Percentiles rank a stretch among this genome's conserved stretches.
Evolutionary conservation across 768 basidiomycete species (phyloP).

Genomic region (Hygrophoropsis aurantiaca): DNA sequence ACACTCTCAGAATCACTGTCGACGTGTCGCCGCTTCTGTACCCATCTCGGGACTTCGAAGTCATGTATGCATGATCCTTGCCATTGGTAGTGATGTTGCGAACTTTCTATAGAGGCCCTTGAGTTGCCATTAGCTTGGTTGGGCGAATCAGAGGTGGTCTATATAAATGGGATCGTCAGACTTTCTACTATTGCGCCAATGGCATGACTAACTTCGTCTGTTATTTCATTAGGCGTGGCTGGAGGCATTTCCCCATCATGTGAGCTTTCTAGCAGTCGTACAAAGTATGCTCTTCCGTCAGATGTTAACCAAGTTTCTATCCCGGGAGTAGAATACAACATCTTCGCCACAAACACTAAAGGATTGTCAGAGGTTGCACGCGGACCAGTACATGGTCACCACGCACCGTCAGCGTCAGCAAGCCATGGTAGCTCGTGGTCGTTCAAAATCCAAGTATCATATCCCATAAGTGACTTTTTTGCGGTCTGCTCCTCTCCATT

Average conservation of each 20-base stretch:
- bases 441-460: conserved; percentile 72
- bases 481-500: conserved; percentile 35
- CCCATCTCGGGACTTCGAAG: conserved; percentile 73
- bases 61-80: conserved; percentile 79
- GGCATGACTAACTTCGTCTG: conserved; percentile 39
- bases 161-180: conserved; percentile 2
- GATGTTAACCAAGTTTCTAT: conserved; percentile 85
- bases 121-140: conserved; percentile 9
- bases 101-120: conserved; percentile 7
- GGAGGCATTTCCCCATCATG: conserved; percentile 3
- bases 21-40: conserved; percentile 68
- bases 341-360: conserved; percentile 64
- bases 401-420: conserved; percentile 67
- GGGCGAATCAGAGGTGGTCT: conserved; percentile 7
- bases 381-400: not conserved
- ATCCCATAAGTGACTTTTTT: conserved; percentile 38
- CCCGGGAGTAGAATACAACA: conserved; percentile 57
- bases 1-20: conserved; percentile 41
- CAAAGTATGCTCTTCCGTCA: conserved; percentile 81
- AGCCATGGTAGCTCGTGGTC: conserved; percentile 74
- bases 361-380: not conserved
- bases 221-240: conserved; percentile 49
- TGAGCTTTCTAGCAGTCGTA: conserved; percentile 52
- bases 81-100: conserved; percentile 42
- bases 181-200: not conserved